Conservation (phyloP, 768 basidiomycete species). For the Naganishia vaughanmartiniae region DNA sequence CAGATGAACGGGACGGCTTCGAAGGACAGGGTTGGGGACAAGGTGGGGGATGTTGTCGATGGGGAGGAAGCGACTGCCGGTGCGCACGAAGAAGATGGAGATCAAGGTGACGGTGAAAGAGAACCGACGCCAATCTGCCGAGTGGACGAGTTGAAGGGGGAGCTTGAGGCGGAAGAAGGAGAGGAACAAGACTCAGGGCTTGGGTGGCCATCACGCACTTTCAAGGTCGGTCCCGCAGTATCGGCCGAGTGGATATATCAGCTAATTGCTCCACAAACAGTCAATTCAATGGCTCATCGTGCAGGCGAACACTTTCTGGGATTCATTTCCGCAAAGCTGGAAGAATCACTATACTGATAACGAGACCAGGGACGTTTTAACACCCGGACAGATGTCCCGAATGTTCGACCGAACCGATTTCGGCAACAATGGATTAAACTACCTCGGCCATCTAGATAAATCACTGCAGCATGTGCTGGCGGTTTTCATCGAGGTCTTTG, state of each 20-base stretch:
- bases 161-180: neutral
- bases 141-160: neutral
- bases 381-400: neutral
- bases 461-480: neutral
- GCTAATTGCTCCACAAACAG: neutral
- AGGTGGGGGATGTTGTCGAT: neutral
- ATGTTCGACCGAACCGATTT: neutral
- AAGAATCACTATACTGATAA: neutral
- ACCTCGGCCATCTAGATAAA: neutral
- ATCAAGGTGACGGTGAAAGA: neutral
- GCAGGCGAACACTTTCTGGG: neutral
- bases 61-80: neutral
- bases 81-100: neutral
- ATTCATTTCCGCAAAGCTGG: neutral
- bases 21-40: too few relatives aligned
- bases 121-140: too few relatives aligned
- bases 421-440: neutral
- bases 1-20: too few relatives aligned
- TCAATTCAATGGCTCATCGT: neutral
- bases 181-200: neutral
- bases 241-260: neutral
- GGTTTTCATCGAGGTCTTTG: neutral
- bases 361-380: neutral
- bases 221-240: neutral
- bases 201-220: neutral